These are phyloP conservation scores for Elongisporangium senticosum DNA, from an alignment of 352 stramenopile species.

Conservation along the genomic window DNA sequence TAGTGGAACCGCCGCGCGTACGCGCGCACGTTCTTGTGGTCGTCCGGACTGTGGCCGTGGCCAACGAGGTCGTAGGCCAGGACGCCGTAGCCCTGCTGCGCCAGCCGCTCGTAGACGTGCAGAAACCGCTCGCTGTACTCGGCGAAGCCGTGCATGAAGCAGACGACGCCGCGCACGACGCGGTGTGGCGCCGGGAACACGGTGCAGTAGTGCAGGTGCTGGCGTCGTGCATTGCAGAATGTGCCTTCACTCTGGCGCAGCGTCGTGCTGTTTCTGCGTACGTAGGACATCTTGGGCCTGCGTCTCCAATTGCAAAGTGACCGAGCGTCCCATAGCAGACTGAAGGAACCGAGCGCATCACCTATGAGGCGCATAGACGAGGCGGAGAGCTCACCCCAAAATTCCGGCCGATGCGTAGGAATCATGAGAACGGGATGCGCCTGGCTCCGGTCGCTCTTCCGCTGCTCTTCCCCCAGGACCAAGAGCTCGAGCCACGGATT, in stretches of 20 bases:
- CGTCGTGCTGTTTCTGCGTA: too few relatives aligned
- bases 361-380: too few relatives aligned
- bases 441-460: too few relatives aligned
- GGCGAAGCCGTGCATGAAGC: constrained; percentile 62
- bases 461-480: too few relatives aligned
- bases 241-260: constrained; percentile 30
- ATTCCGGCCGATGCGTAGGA: too few relatives aligned
- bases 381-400: too few relatives aligned
- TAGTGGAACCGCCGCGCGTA: constrained; percentile 29
- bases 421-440: too few relatives aligned
- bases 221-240: constrained; percentile 38
- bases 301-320: too few relatives aligned
- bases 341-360: too few relatives aligned
- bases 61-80: constrained; percentile 58
- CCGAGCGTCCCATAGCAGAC: too few relatives aligned
- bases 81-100: constrained; percentile 37
- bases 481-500: too few relatives aligned
- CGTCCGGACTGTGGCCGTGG: constrained; percentile 50
- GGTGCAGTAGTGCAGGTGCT: constrained; percentile 52
- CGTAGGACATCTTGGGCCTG: too few relatives aligned
- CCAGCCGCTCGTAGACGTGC: constrained; percentile 49
- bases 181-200: constrained; percentile 29
- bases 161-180: constrained; percentile 42
- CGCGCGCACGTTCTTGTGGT: constrained; percentile 21
- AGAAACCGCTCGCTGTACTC: constrained; percentile 58